Evolutionary conservation across 2,329 filamentous ascomycete species (phyloP), one percentile per base, ranked within the genome.

Genomic region (Mollisiaceae sp.): DNA sequence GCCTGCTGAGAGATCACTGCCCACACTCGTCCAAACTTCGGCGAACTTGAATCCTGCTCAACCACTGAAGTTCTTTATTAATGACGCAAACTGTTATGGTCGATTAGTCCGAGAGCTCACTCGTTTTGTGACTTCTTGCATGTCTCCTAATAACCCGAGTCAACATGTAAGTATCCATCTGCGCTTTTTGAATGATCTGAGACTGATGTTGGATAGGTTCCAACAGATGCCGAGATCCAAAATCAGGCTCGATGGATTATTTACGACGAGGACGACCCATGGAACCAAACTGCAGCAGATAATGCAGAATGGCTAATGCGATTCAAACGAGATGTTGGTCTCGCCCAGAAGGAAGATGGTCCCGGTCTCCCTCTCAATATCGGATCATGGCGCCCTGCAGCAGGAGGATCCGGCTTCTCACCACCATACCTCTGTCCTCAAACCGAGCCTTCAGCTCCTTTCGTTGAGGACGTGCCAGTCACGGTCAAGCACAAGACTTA

Each of bases 211-310:
- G 5, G 11, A 5, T 35, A 75, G 73, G 65, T 77, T 84, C n/a
- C 87, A 83, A 0, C 81, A 0, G 86, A 89, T 68, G 81, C 84
- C n/a, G 86, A 89, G 71, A 76, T 89, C n/a, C 84, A 87, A 72
- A 83, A 87, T 67, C 87, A 89, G 72, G 85, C 86, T 2, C 82
- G 86, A 20, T 89, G 85, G 84, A 82, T 89, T 41, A 76, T 88
- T 0, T 89, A 87, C 65, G 85, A 89, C 63, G 85, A 87, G 82
- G 86, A 89, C 64, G 86, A 89, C 70, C 85, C 85, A 2, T 88
- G 86, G 84, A 89, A 89, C 73, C 83, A 87, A 70, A 89, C 86
- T 0, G 84, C 85, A 0, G 86, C 86, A 36, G 87, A 89, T 71
- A 89, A 89, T 68, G 81, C 80, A 0, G 86, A 89, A 75, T 89